Evolutionary conservation across 176 grass and related monocot species (phyloP), one percentile per base, ranked within the genome.

Genomic region (Echinochloa phyllopogon): DNA sequence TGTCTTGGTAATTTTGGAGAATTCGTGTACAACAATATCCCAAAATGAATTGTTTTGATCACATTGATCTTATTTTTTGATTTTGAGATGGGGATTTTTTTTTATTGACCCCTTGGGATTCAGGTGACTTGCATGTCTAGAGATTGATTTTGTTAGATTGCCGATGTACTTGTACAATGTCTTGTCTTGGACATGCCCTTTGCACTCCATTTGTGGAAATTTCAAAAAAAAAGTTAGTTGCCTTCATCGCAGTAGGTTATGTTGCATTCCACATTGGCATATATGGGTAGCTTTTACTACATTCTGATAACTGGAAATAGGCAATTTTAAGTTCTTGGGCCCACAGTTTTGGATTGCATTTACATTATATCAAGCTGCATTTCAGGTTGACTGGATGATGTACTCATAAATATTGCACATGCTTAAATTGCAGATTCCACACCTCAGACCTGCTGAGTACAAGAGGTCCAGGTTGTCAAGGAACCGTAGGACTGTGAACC

Each of bases 401-500:
- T 63, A 37, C 42, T 78, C 56, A 77, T 20, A 56, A 66, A 15
- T 49, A 62, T 12, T 64, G 3, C 6, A 15, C 69, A 60, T 59
- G 51, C 16, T 15, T 9, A 27, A 21, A 10, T 8, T 82, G 77
- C 71, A 92, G 90, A 92, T 92, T 53, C 90, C 90, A 41, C 90
- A 92, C 77, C 72, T 88, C 55, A 92, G 90, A 51, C 86, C 90
- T 65, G 69, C 90, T 55, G 70, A 92, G 58, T 92, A 88, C 86
- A 92, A 88, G 70, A 92, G 90, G 72, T 92, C 90, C 59, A 92
- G 86, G 65, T 82, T 92, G 70, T 17, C 86, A 10, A 85, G 93
- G 84, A 94, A 88, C 82, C 55, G 85, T 44, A 94, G 93, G 85
- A 90, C 93, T 47, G 93, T 94, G 39, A 92, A 92, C 68, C 90